phyloP scores from a whole-genome alignment of 495 filamentous ascomycete species.

The Pyrenopolyporus hunteri region DNA sequence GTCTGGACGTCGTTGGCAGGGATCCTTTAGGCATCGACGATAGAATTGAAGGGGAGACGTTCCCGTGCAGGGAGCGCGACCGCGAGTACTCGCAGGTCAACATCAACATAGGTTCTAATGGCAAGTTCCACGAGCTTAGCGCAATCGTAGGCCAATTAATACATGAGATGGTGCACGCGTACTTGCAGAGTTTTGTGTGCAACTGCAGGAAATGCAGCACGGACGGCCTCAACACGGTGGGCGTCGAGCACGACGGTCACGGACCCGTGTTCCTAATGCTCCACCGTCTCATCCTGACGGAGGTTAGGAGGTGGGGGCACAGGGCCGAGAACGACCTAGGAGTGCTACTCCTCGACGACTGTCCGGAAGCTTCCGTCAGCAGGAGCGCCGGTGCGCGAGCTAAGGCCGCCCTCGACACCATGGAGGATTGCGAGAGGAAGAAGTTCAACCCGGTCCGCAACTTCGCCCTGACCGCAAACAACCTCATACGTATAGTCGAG shows the following conservation, averaged over 20 bases:
- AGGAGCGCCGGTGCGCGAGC: neutral
- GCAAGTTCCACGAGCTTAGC: neutral
- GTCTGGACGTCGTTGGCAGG: slow-evolving; percentile 4
- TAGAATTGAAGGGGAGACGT: neutral
- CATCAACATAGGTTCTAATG: neutral
- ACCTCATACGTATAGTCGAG: neutral
- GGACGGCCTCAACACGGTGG: slow-evolving; percentile 12
- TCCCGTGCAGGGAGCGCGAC: neutral
- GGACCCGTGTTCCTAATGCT: slow-evolving; percentile 27
- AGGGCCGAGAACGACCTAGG: neutral
- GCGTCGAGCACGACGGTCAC: slow-evolving; percentile 7
- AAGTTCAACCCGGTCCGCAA: neutral
- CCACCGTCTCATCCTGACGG: slow-evolving; percentile 20
- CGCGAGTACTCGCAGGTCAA: neutral
- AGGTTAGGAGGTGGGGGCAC: slow-evolving; percentile 17
- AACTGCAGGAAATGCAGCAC: slow-evolving; percentile 4
- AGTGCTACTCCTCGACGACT: slow-evolving; percentile 7
- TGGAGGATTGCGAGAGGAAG: neutral
- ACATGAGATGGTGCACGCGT: slow-evolving; percentile 33
- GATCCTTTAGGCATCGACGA: neutral
- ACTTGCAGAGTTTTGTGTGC: slow-evolving; percentile 7
- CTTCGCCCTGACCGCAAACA: neutral
- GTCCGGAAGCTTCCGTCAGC: slow-evolving; percentile 1
- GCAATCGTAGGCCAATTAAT: slow-evolving; percentile 14
- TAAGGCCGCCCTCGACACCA: neutral